Conservation (phyloP, 2,329 filamentous ascomycete genomes). For the Sporothrix phasma region DNA sequence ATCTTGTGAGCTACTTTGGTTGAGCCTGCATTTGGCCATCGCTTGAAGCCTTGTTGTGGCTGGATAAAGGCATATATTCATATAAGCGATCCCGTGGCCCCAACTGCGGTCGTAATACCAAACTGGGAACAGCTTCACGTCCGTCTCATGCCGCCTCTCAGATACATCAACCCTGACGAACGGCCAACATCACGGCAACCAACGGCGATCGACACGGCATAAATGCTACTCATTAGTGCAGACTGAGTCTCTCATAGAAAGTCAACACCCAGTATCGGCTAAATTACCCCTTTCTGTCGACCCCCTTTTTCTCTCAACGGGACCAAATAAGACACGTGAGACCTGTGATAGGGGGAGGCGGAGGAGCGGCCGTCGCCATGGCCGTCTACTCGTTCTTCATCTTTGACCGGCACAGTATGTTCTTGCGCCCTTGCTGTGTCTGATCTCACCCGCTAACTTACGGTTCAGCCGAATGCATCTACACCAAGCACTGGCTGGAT, state of each 20-base stretch:
- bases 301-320: background rate
- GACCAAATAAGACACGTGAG: background rate
- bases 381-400: conserved; percentile 97
- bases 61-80: background rate
- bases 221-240: background rate
- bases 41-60: no score
- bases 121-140: background rate
- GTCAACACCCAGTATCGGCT: background rate
- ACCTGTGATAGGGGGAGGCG: background rate
- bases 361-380: conserved; percentile 44
- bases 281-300: background rate
- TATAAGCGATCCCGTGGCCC: background rate
- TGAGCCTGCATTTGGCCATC: no score
- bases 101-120: background rate
- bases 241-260: background rate
- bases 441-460: background rate
- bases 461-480: conserved; percentile 82
- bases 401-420: conserved; percentile 91
- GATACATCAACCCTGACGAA: background rate
- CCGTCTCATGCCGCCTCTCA: background rate
- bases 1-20: no score
- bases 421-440: background rate
- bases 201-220: background rate
- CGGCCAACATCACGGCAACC: background rate
- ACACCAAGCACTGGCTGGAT: conserved; percentile 75